Evolutionary conservation across 768 basidiomycete genomes (phyloP), one percentile per base, ranked within the genome.

Genomic region (Wakefieldia striispora): DNA sequence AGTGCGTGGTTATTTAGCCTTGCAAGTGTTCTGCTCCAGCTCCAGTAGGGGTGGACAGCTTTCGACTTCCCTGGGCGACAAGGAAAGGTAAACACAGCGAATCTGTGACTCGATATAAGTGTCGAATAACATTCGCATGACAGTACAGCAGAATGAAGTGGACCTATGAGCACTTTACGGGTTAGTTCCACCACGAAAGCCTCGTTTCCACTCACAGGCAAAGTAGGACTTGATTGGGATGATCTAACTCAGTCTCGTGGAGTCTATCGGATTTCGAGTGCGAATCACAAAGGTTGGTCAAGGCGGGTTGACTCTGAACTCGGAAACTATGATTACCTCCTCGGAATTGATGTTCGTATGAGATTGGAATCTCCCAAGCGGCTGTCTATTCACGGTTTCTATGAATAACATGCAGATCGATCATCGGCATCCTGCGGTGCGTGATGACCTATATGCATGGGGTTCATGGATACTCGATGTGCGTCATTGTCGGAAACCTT

Each of bases 271-370:
- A 85, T 95, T 42, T 74, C 80, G 19, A 81, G 81, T 29, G 69
- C 74, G 37, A 78, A 76, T 6, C 82, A 83, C 55, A 82, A 85
- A 68, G 83, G 85, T 26, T 95, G 93, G 93, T 94, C 92, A 5
- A 72, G 68, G 12, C 73, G 78, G 54, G 94, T 95, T 8, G 90
- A 91, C 63, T 72, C 71, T 1, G 92, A 95, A 65, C 77, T 86
- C n/a, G 91, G 89, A 53, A 91, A 93, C 65, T 91, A 89, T 63
- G 90, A 92, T 58, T 92, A 84, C 64, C 74, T 92, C 9, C 81
- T 92, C 13, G 90, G 91, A 27, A 63, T 75, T 21, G 83, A 90
- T 68, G 88, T 88, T 51, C 54, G 77, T 71, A 14, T 42, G 29
- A 19, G 40, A 35, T 26, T 36, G 19, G 11, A 34, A 40, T 14